Base-by-base conservation (phyloP, 345 rosid genomes). In the Theobroma cacao region DNA sequence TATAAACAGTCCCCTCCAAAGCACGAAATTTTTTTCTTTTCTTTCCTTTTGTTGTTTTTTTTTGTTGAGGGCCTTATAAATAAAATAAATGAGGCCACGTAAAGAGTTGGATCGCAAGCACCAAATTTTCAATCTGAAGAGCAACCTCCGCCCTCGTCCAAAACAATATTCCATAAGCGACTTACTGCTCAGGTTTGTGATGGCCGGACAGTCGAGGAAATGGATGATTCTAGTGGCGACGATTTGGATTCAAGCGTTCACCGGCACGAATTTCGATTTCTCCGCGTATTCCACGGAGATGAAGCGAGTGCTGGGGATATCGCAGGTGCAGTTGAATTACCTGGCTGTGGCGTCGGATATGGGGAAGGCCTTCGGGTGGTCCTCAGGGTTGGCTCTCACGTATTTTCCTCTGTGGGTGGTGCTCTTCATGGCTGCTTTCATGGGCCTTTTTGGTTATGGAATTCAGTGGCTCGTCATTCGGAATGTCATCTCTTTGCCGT, bases 171-270 rank as follows among this genome's bases (percentile, higher is more conserved):
- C 56, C 26, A n/a, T 67, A 48, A 17, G 24, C 2, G 13, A 14
- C 61, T 30, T 20, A 56, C 2, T 30, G 10, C 31, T 4, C 3
- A 61, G 40, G 26, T 60, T 24, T 53, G 24, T 60, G 18, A 93
- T 93, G 99, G 93, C 89, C 0, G 98, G 91, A 41, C 97, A 93
- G 45, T 95, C 97, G 2, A 47, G 95, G 36, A 95, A 93, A 79
- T 95, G 99, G 99, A 93, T 93, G 98, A 91, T 95, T 50, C 85
- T 95, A 11, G 94, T 95, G n/a, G 98, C 93, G 0, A 92, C 98
- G 17, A 85, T 92, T 48, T 95, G 99, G 99, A 90, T 95, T 89
- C 99, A 95, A 82, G 98, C 97, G 0, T 95, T 95, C 70, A 95
- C 98, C 0, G 99, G 99, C 4, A 95, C 99, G 3, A 95, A 95